A percentile compares a stretch with the other conserved stretches of the same genome.
These are phyloP conservation scores for Pythium brachiatum DNA, from an alignment of 352 stramenopile genomes.

Conservation along the genomic window DNA sequence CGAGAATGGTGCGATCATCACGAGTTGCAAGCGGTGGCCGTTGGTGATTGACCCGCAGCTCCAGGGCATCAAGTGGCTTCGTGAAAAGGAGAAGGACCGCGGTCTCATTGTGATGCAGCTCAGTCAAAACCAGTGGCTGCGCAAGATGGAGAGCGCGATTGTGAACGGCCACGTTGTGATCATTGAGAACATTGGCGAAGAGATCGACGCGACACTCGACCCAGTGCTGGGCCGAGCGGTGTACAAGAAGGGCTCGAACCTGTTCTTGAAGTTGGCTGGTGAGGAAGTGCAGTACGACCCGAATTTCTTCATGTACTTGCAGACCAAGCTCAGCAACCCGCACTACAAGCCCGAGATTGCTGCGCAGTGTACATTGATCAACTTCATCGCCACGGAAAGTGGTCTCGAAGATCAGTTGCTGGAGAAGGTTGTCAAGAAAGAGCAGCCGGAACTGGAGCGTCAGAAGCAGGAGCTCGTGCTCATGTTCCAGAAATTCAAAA, in stretches of 20 bases:
- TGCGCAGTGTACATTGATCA: constrained; percentile 92
- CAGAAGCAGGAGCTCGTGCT: constrained; percentile 86
- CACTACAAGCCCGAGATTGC: constrained; percentile 92
- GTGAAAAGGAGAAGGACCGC: constrained; percentile 92
- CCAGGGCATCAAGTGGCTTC: constrained; percentile 98
- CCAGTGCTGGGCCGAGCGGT: constrained; percentile 94
- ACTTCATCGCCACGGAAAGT: constrained; percentile 92
- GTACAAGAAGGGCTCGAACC: constrained; percentile 94
- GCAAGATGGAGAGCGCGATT: constrained; percentile 93
- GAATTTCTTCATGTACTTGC: constrained; percentile 92
- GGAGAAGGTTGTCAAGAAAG: constrained; percentile 84
- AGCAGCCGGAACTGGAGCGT: constrained; percentile 87
- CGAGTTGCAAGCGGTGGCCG: constrained; percentile 96
- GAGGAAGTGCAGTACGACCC: constrained; percentile 97
- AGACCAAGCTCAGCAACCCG: constrained; percentile 91
- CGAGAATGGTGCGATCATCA: constrained; percentile 97
- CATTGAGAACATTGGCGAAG: constrained; percentile 96
- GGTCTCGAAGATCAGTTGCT: constrained; percentile 90
- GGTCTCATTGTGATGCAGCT: constrained; percentile 93
- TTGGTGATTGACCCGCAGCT: constrained; percentile 97
- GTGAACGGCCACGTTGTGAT: constrained; percentile 95
- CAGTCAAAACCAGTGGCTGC: constrained; percentile 96
- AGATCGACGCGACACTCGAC: constrained; percentile 97
- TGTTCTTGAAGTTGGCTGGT: constrained; percentile 93
- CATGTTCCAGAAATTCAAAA: constrained; percentile 92